These are phyloP conservation scores for Kuraishia ogatae DNA, from an alignment of 805 yeast genomes.

Conservation along the genomic window DNA sequence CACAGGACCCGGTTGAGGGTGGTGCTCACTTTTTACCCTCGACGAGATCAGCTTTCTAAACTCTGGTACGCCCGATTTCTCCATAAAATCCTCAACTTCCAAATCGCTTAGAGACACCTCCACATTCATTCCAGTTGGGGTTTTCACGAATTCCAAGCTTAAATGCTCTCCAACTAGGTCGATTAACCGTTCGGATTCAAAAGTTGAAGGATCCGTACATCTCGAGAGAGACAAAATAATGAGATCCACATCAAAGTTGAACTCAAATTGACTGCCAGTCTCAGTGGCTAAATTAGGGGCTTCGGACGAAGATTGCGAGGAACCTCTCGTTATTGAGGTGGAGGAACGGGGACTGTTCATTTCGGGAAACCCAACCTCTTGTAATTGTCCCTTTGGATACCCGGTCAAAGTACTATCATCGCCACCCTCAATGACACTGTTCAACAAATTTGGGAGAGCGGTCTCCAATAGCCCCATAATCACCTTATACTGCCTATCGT, in stretches of 20 bases:
- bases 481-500: slow-evolving; percentile 86
- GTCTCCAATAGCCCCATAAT: slow-evolving; percentile 70
- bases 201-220: slow-evolving; percentile 53
- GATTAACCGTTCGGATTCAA: slow-evolving; percentile 59
- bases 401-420: slow-evolving; percentile 11
- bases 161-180: slow-evolving; percentile 66
- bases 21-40: slow-evolving; percentile 17
- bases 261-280: slow-evolving; percentile 47
- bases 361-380: neutral
- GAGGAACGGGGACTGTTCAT: neutral
- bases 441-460: slow-evolving; percentile 49
- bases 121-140: slow-evolving; percentile 53
- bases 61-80: slow-evolving; percentile 49
- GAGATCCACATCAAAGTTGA: slow-evolving; percentile 58
- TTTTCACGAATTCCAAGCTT: slow-evolving; percentile 49
- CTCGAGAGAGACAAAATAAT: slow-evolving; percentile 57
- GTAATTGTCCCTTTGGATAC: neutral
- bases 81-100: slow-evolving; percentile 68
- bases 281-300: slow-evolving; percentile 30
- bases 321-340: neutral
- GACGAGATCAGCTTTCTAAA: slow-evolving; percentile 67
- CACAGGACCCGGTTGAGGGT: too few species aligned
- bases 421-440: slow-evolving; percentile 6
- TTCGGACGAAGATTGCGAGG: slow-evolving; percentile 6
- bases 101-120: slow-evolving; percentile 58